Base-by-base conservation (phyloP, 139 green algal genomes). In the Coelastrella sp. region DNA sequence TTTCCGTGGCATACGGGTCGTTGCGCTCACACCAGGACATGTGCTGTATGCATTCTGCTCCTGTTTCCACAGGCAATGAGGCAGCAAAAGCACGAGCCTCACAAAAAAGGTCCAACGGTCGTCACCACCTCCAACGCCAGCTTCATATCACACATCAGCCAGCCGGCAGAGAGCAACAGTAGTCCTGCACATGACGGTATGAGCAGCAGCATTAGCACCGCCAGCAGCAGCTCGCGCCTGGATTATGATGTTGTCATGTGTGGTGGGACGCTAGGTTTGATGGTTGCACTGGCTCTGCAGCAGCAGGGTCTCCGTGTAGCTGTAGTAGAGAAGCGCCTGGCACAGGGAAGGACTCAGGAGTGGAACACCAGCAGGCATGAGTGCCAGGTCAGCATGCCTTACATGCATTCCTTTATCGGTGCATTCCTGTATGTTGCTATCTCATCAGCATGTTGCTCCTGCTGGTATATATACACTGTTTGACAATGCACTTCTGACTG, bases 231-330 rank as follows among this genome's bases (percentile, higher is more conserved):
- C 43, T 32, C 48, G 48, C 6, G 2, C 57, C 62, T 85, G 30
- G 92, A 94, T 37, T 96, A 89, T 72, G 95, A 98, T 81, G 95
- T 98, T 30, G 86, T 89, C 1, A 91, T 98, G 27, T 95, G 89
- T 45, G 96, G 96, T 17, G 96, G 96, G 34, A 98, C 95, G 2
- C 90, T 98, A 41, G 96, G 96, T 25, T 88, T 98, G 13, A 92
- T 98, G 59, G 21, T 98, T 17, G 96, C 95, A 0, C 67, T 89
- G 6, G 91, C 92, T 40, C 88, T 98, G 64, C 93, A 96, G 87
- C 38, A 85, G 48, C 43, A 79, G n/a, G 95, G 94, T 0, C 66
- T 89, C 40, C 78, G 79, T 6, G 92, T 97, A 35, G 78, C 51
- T 13, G 75, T 96, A 9, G 84, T 96, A 19, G 93, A 96, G 85